phyloP scores from a whole-genome alignment of 306 rosid genomes.

The cucumber (Cucumis sativus) region DNA sequence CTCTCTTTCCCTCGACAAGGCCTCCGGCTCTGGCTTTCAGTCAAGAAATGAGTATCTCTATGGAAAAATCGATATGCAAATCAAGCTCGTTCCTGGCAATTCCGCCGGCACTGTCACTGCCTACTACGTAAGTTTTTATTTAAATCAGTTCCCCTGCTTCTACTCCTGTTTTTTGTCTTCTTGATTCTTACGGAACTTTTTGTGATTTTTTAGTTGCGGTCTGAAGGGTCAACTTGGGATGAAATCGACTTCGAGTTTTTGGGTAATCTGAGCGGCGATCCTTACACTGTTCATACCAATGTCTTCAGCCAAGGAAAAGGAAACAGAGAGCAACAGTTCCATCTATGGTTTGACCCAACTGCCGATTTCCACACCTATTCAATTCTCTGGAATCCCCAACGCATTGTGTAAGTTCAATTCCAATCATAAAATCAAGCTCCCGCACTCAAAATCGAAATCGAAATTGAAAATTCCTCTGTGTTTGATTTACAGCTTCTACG shows the following conservation, averaged over 20 bases:
- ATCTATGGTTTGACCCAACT: constrained; percentile 36
- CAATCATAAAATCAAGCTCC: neutral
- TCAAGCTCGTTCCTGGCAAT: constrained; percentile 21
- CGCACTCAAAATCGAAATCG: neutral
- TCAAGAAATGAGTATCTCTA: constrained; percentile 22
- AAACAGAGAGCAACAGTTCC: constrained; percentile 27
- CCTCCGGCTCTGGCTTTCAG: constrained; percentile 27
- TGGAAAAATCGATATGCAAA: constrained; percentile 27
- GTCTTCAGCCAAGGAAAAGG: constrained; percentile 26
- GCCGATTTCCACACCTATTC: constrained; percentile 29
- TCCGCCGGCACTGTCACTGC: constrained; percentile 5
- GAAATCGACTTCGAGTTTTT: constrained; percentile 41
- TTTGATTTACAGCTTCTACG: constrained; percentile 16
- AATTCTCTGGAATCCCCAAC: constrained; percentile 22
- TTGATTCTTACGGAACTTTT: neutral
- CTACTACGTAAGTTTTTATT: constrained; percentile 15
- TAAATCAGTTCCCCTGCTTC: neutral
- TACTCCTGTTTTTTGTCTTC: neutral
- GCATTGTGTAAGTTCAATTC: constrained; percentile 16
- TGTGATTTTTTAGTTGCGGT: constrained; percentile 16
- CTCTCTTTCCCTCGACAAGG: constrained; percentile 16
- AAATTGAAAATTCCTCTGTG: neutral
- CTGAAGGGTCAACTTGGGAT: constrained; percentile 19
- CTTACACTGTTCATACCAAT: constrained; percentile 26
- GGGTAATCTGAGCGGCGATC: constrained; percentile 19